phyloP scores from a whole-genome alignment of 2,329 filamentous ascomycete genomes.

The Colletotrichum sp. region DNA sequence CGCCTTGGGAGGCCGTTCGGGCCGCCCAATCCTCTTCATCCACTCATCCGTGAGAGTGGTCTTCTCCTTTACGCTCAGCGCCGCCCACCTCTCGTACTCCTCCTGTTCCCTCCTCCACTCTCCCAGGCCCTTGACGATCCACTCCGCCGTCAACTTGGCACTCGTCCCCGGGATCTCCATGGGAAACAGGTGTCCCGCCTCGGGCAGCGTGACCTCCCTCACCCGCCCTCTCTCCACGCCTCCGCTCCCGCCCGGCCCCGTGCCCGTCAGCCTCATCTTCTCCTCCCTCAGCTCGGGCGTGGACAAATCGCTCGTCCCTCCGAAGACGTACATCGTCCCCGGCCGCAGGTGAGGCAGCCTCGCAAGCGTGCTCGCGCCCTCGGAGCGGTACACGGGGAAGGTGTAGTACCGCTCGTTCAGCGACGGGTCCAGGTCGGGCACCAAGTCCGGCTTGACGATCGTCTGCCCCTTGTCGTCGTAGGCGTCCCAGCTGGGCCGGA shows the following conservation, averaged over 20 bases:
- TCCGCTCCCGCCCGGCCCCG: slow-evolving; percentile 71
- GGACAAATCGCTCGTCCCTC: slow-evolving; percentile 63
- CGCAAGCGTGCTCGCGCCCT: slow-evolving; percentile 60
- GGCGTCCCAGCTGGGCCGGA: slow-evolving; percentile 63
- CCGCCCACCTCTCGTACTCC: slow-evolving; percentile 61
- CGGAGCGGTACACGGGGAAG: slow-evolving; percentile 71
- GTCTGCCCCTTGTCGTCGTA: slow-evolving; percentile 39
- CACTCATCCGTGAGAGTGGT: slow-evolving; percentile 61
- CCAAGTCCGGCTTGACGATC: slow-evolving; percentile 42
- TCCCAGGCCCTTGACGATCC: slow-evolving; percentile 61
- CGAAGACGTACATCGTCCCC: slow-evolving; percentile 73
- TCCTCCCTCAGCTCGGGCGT: slow-evolving; percentile 49
- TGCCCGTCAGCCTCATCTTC: slow-evolving; percentile 70
- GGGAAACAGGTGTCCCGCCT: slow-evolving; percentile 79
- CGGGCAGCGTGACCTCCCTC: slow-evolving; percentile 65
- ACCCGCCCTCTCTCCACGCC: slow-evolving; percentile 71
- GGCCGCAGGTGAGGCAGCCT: slow-evolving; percentile 68
- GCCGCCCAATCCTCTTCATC: slow-evolving; percentile 53
- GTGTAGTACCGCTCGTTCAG: slow-evolving; percentile 38
- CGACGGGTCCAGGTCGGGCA: slow-evolving; percentile 52
- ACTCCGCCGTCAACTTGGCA: slow-evolving; percentile 64
- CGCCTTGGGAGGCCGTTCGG: slow-evolving; percentile 22
- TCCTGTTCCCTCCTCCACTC: slow-evolving; percentile 63
- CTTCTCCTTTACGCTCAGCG: slow-evolving; percentile 57
- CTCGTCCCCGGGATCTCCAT: slow-evolving; percentile 77